These are phyloP conservation scores for Pholiota microspora DNA, from an alignment of 768 basidiomycete species.

Conservation along the genomic window DNA sequence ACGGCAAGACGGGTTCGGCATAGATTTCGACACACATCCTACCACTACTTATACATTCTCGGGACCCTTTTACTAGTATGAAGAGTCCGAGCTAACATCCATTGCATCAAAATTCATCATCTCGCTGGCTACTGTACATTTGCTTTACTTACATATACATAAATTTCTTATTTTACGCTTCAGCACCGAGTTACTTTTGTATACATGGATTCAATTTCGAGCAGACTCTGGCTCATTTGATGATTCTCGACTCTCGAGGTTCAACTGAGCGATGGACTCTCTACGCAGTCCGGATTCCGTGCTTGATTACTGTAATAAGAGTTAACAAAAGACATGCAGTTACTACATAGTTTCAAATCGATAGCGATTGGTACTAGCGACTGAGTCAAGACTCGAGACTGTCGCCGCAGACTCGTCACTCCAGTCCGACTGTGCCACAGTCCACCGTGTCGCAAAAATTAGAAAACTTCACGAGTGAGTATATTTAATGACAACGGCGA, in stretches of 20 bases:
- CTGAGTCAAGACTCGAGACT: too few relatives aligned
- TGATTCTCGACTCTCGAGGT: too few relatives aligned
- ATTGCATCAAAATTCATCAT: constrained; percentile 13
- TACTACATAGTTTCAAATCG: too few relatives aligned
- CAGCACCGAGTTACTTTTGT: neutral
- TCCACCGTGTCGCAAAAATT: too few relatives aligned
- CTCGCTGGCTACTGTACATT: constrained; percentile 16
- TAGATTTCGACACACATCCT: constrained; percentile 17
- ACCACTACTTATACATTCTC: constrained; percentile 6
- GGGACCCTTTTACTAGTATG: neutral
- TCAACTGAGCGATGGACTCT: too few relatives aligned
- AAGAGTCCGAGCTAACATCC: constrained; percentile 7
- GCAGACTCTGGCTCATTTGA: neutral
- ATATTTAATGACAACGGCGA: constrained; percentile 45
- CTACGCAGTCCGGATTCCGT: too few relatives aligned
- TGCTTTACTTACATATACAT: constrained; percentile 6
- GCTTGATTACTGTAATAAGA: too few relatives aligned
- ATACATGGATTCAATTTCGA: constrained; percentile 1
- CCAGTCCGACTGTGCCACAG: neutral
- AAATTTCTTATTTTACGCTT: constrained; percentile 9
- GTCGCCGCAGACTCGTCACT: too few relatives aligned
- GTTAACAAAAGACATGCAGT: too few relatives aligned
- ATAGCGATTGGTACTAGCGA: too few relatives aligned
- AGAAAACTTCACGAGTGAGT: too few relatives aligned
- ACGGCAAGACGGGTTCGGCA: constrained; percentile 33